These are phyloP conservation scores for Phytophthora constricta DNA, from an alignment of 352 stramenopile genomes.

Conservation along the genomic window DNA sequence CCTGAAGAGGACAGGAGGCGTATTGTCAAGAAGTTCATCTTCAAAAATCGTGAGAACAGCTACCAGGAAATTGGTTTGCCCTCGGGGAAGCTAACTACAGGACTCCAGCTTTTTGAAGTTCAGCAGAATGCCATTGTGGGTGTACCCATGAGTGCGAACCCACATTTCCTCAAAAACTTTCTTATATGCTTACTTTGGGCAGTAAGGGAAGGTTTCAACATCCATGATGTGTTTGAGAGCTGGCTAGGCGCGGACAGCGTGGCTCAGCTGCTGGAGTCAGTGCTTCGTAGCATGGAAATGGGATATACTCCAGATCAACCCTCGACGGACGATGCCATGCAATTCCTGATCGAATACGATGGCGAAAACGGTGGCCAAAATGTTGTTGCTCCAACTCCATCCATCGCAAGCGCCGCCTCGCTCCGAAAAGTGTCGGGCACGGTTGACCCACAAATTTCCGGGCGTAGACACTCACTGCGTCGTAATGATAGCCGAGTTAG, in stretches of 20 bases:
- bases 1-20: conserved; percentile 63
- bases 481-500: conserved; percentile 5
- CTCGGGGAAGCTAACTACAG: conserved; percentile 7
- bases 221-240: conserved; percentile 66
- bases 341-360: conserved; percentile 67
- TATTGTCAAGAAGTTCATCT: conserved; percentile 72
- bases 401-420: conserved; percentile 14
- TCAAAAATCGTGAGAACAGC: conserved; percentile 31
- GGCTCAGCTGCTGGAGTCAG: conserved; percentile 60
- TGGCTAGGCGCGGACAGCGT: conserved; percentile 69
- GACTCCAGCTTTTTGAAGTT: conserved; percentile 77
- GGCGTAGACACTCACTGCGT: conserved; percentile 12
- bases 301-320: conserved; percentile 55
- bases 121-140: conserved; percentile 78
- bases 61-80: conserved; percentile 13
- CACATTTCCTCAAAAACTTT: conserved; percentile 76
- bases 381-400: neutral
- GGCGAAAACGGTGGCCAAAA: conserved; percentile 5
- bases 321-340: conserved; percentile 55
- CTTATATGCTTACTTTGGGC: conserved; percentile 68
- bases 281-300: conserved; percentile 76
- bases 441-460: conserved; percentile 9
- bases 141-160: conserved; percentile 52
- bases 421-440: conserved; percentile 10
- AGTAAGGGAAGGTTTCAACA: conserved; percentile 76